These are phyloP conservation scores for Anastatica hierochuntica DNA, from an alignment of 345 rosid genomes.

Conservation along the genomic window DNA sequence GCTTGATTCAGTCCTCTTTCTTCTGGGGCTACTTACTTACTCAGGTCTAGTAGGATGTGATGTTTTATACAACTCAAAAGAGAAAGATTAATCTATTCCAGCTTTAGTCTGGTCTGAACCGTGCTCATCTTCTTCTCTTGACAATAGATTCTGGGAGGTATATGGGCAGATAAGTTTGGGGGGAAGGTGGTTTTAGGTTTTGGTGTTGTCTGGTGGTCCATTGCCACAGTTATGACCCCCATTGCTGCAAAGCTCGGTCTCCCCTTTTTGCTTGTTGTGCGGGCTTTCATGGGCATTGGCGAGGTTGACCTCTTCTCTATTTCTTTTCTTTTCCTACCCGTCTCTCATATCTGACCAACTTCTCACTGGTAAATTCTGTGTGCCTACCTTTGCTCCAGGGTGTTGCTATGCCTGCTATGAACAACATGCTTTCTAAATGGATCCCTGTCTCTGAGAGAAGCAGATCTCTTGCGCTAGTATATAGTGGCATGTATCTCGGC, in stretches of 20 bases:
- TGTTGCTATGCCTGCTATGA: conserved; percentile 99
- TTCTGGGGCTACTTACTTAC: conserved; percentile 98
- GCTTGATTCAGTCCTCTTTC: conserved; percentile 94
- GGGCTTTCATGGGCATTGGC: conserved; percentile 96
- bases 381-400: conserved; percentile 53
- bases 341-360: background rate
- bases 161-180: conserved; percentile 95
- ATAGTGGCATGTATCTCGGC: conserved; percentile 98
- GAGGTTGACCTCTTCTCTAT: conserved; percentile 47
- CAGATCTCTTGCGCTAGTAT: conserved; percentile 89
- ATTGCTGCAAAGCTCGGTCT: conserved; percentile 87
- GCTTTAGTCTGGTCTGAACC: background rate
- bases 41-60: conserved; percentile 41
- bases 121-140: conserved; percentile 21
- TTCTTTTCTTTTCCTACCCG: background rate
- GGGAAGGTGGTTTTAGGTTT: conserved; percentile 87
- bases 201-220: conserved; percentile 97
- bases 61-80: background rate
- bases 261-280: conserved; percentile 75
- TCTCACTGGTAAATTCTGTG: conserved; percentile 22
- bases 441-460: conserved; percentile 98
- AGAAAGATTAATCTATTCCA: background rate
- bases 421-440: conserved; percentile 94
- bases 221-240: conserved; percentile 91
- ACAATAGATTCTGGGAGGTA: conserved; percentile 80